Percentiles rank a stretch among this genome's conserved stretches.
Conservation (phyloP, 2,329 filamentous ascomycete genomes). For the Fusarium torreyae region DNA sequence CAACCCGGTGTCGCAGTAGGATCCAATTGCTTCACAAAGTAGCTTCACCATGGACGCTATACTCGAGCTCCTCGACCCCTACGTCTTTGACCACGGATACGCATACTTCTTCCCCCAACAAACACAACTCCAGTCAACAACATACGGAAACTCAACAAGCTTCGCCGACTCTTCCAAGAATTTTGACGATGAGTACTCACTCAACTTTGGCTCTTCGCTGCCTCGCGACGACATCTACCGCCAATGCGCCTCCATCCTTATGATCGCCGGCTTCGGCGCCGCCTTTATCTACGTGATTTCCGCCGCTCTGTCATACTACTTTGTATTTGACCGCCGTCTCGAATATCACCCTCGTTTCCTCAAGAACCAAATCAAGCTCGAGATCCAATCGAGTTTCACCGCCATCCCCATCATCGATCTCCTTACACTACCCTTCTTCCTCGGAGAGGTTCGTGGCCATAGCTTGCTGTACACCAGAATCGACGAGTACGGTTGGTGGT, state of each 20-base stretch:
- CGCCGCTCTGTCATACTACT: constrained; percentile 79
- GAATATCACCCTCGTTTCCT: constrained; percentile 65
- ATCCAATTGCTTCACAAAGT: constrained; percentile 35
- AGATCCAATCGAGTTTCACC: constrained; percentile 60
- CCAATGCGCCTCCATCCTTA: constrained; percentile 57
- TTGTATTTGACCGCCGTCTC: constrained; percentile 68
- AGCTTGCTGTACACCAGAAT: constrained; percentile 59
- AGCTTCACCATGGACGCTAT: constrained; percentile 53
- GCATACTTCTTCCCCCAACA: constrained; percentile 56
- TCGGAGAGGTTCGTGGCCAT: constrained; percentile 63
- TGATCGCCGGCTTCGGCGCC: constrained; percentile 58
- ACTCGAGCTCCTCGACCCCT: constrained; percentile 59
- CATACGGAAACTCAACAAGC: constrained; percentile 34
- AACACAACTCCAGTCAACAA: constrained; percentile 28
- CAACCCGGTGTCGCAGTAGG: background rate
- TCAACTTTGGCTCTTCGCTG: constrained; percentile 52
- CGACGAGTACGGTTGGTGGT: constrained; percentile 58
- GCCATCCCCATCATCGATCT: constrained; percentile 63
- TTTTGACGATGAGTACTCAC: constrained; percentile 37
- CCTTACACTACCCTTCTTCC: constrained; percentile 62
- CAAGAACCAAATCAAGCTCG: constrained; percentile 62
- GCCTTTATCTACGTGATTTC: constrained; percentile 73
- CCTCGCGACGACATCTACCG: constrained; percentile 60
- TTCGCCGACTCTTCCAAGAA: constrained; percentile 26
- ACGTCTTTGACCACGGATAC: constrained; percentile 59